These are phyloP conservation scores for Diaporthe nobilis DNA, from an alignment of 2,329 filamentous ascomycete genomes.

Conservation along the genomic window DNA sequence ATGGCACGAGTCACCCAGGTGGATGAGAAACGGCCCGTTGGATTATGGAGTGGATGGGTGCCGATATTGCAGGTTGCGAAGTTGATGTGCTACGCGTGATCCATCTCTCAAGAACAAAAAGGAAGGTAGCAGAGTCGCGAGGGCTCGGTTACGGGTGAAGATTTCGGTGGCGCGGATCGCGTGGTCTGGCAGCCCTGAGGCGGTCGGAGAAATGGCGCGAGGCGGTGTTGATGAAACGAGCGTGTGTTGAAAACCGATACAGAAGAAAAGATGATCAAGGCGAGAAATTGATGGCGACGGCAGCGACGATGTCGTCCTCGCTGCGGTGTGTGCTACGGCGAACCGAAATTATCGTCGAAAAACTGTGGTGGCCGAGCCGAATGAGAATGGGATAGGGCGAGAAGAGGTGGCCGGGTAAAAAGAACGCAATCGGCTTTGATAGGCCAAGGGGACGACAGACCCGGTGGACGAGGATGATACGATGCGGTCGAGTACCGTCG, in stretches of 20 bases:
- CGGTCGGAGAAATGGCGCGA: constrained; percentile 19
- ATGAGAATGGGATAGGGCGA: neutral
- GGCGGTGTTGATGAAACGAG: constrained; percentile 30
- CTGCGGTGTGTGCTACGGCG: neutral
- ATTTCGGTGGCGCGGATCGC: constrained; percentile 3
- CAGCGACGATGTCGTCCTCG: neutral
- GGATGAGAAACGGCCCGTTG: constrained; percentile 5
- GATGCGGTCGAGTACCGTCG: neutral
- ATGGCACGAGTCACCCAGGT: constrained; percentile 54
- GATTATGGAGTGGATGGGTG: neutral
- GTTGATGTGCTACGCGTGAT: constrained; percentile 34
- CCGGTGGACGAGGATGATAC: neutral
- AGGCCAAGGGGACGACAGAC: neutral
- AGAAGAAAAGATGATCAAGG: constrained; percentile 13
- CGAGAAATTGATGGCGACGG: neutral
- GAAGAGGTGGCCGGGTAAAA: neutral
- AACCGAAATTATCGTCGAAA: constrained; percentile 20
- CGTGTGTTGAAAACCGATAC: constrained; percentile 31
- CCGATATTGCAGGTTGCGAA: neutral
- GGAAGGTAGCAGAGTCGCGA: neutral
- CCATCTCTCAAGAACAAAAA: constrained; percentile 39
- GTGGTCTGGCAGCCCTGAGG: neutral
- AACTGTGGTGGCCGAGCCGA: neutral
- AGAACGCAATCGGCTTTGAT: neutral
- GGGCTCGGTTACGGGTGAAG: constrained; percentile 14